These are phyloP conservation scores for Phytopythium mirpurense DNA, from an alignment of 352 stramenopile species.

Conservation along the genomic window DNA sequence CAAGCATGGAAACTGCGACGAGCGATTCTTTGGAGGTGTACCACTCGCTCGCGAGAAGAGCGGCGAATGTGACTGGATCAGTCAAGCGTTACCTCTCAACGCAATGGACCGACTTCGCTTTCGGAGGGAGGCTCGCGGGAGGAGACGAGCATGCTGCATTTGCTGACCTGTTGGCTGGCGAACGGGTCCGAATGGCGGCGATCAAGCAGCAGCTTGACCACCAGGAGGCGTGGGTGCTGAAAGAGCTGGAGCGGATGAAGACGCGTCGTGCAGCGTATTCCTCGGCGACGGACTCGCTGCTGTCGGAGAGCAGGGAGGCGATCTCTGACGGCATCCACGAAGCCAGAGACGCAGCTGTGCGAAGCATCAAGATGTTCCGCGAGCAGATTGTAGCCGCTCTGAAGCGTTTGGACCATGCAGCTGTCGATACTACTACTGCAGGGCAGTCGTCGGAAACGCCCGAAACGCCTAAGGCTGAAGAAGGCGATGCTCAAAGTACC, in stretches of 20 bases:
- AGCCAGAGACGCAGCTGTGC: constrained; percentile 27
- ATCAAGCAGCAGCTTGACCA: constrained; percentile 15
- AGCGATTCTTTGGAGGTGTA: neutral
- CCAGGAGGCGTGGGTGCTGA: constrained; percentile 34
- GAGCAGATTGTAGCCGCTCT: constrained; percentile 18
- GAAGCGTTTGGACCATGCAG: neutral
- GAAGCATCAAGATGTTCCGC: constrained; percentile 33
- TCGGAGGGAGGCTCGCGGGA: neutral
- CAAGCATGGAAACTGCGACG: neutral
- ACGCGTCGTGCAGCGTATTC: constrained; percentile 28
- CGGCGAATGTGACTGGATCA: neutral
- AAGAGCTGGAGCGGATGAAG: constrained; percentile 45
- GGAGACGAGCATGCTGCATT: neutral
- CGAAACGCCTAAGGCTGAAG: neutral
- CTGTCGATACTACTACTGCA: neutral
- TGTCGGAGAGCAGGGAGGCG: constrained; percentile 30
- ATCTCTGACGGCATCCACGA: constrained; percentile 33
- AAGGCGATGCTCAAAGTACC: too few species aligned
- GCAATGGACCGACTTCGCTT: neutral
- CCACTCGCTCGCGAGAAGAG: neutral
- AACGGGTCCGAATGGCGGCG: neutral
- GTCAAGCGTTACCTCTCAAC: neutral
- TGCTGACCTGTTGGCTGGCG: neutral
- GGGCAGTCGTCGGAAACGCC: neutral
- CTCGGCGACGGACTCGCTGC: constrained; percentile 26